phyloP scores from a whole-genome alignment of 2,329 filamentous ascomycete species.

The Xylariaceae sp. region DNA sequence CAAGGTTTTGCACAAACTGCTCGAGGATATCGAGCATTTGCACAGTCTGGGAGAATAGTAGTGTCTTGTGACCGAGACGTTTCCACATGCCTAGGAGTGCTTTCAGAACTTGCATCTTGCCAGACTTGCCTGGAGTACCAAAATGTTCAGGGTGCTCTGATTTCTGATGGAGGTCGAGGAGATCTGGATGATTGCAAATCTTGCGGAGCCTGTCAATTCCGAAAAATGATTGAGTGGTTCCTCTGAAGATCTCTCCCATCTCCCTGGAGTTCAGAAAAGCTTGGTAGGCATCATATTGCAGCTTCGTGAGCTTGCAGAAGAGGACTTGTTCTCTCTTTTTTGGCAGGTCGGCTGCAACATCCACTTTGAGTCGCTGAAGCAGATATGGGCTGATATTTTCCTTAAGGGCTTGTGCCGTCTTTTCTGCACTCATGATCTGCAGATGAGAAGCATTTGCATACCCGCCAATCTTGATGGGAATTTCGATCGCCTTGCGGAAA shows the following conservation, averaged over 20 bases:
- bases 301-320: constrained; percentile 85
- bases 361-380: constrained; percentile 85
- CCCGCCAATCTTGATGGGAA: constrained; percentile 88
- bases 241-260: constrained; percentile 76
- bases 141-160: constrained; percentile 68
- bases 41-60: constrained; percentile 88
- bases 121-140: constrained; percentile 75
- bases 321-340: constrained; percentile 96
- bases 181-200: constrained; percentile 95
- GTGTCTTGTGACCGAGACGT: constrained; percentile 82
- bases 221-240: constrained; percentile 75
- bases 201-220: constrained; percentile 92
- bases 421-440: constrained; percentile 90
- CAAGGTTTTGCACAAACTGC: constrained; percentile 67
- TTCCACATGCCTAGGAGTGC: constrained; percentile 86
- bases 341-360: constrained; percentile 89
- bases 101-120: constrained; percentile 94
- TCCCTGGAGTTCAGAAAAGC: constrained; percentile 79
- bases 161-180: constrained; percentile 62
- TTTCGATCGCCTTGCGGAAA: constrained; percentile 88
- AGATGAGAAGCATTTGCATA: constrained; percentile 94
- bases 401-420: constrained; percentile 90
- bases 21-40: constrained; percentile 97
- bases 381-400: constrained; percentile 92
- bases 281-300: constrained; percentile 78